A percentile compares a stretch with the other conserved stretches of the same genome.
These are phyloP conservation scores for Cenchrus fungigraminus DNA, from an alignment of 176 grass and related monocot genomes.

Conservation along the genomic window DNA sequence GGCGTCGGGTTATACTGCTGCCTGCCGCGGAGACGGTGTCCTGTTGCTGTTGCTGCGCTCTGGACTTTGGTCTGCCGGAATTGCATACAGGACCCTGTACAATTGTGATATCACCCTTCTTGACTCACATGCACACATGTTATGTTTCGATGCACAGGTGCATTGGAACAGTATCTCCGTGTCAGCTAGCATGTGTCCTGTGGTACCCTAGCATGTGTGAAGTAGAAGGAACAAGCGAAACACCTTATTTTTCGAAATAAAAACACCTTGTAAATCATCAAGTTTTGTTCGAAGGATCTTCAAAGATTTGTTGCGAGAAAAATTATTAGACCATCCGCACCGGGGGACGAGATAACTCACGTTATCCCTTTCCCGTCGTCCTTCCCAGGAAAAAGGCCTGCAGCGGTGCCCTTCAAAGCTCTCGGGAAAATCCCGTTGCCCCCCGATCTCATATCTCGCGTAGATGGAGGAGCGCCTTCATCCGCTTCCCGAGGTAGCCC, in stretches of 20 bases:
- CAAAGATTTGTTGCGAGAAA: too few relatives aligned
- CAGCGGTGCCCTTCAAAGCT: too few relatives aligned
- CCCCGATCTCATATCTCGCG: too few relatives aligned
- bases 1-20: constrained; percentile 34
- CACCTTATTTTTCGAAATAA: too few relatives aligned
- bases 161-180: background rate
- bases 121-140: background rate
- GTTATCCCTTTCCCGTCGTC: too few relatives aligned
- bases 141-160: background rate
- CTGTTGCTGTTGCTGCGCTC: constrained; percentile 9
- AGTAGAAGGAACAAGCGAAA: background rate
- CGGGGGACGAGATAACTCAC: too few relatives aligned
- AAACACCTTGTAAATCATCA: background rate
- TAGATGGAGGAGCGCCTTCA: too few relatives aligned
- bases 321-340: too few relatives aligned
- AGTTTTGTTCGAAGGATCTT: too few relatives aligned
- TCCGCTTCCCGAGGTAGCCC: too few relatives aligned
- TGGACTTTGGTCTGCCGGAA: background rate
- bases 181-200: background rate
- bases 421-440: too few relatives aligned
- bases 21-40: constrained; percentile 9
- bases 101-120: background rate
- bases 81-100: background rate
- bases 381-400: too few relatives aligned
- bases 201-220: background rate